Conservation (phyloP, 75 land plant species). For the Cunninghamia lanceolata region DNA sequence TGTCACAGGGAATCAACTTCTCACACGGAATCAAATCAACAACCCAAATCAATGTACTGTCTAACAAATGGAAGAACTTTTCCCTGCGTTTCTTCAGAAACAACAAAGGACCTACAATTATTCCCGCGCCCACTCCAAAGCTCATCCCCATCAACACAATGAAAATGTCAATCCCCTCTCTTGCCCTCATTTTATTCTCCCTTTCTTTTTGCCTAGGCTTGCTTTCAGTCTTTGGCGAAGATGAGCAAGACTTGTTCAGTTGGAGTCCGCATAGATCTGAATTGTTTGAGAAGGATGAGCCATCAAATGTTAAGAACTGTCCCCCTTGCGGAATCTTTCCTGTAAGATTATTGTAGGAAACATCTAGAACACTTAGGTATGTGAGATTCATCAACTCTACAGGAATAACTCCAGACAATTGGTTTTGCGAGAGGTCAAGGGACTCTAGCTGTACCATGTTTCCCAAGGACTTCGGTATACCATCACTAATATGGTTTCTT, state of each 20-base stretch:
- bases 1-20: too few species aligned
- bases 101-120: too few species aligned
- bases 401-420: constrained; percentile 41
- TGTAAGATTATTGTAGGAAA: constrained; percentile 11
- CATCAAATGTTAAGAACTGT: constrained; percentile 14
- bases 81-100: too few species aligned
- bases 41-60: too few species aligned
- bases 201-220: too few species aligned
- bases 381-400: constrained; percentile 19
- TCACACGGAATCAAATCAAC: too few species aligned
- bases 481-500: constrained; percentile 13
- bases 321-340: constrained; percentile 14
- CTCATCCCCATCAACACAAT: too few species aligned
- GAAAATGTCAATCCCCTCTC: too few species aligned
- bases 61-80: too few species aligned
- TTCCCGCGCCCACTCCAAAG: too few species aligned
- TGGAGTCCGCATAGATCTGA: constrained; percentile 14
- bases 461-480: constrained; percentile 16
- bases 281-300: constrained; percentile 13
- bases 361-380: constrained; percentile 5
- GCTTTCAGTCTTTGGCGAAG: too few species aligned
- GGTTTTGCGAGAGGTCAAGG: constrained; percentile 48
- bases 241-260: background rate
- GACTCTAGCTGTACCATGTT: constrained; percentile 18
- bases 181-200: too few species aligned